Percentiles rank a stretch among this genome's conserved stretches.
phyloP scores from a whole-genome alignment of 176 grass and related monocot species.

The Musa troglodytarum region DNA sequence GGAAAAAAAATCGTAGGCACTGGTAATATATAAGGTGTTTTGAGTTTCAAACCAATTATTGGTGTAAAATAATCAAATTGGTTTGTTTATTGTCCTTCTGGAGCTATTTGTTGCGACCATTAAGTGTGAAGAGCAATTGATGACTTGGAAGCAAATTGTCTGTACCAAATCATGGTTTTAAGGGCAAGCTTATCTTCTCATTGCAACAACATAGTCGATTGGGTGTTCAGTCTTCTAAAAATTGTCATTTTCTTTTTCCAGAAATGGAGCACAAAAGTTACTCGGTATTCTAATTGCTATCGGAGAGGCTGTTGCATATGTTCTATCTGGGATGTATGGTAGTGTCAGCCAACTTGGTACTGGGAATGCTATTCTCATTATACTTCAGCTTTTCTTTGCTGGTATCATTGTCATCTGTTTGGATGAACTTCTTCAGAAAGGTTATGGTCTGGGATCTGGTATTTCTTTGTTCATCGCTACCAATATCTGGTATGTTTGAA shows the following conservation, averaged over 20 bases:
- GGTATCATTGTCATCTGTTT: conserved; percentile 94
- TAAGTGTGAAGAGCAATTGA: background rate
- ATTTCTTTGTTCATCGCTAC: conserved; percentile 97
- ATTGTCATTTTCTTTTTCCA: conserved; percentile 24
- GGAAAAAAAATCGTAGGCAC: no score
- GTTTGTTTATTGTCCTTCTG: no score
- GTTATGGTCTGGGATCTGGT: conserved; percentile 94
- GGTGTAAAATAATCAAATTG: no score
- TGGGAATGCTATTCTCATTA: conserved; percentile 94
- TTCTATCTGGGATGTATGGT: conserved; percentile 91
- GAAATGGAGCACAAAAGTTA: conserved; percentile 85
- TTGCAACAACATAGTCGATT: background rate
- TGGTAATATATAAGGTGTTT: no score
- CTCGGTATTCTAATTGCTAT: conserved; percentile 85
- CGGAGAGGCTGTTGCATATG: conserved; percentile 91
- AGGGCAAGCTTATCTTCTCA: background rate
- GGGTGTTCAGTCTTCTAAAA: background rate
- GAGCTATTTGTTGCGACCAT: background rate
- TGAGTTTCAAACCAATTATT: no score
- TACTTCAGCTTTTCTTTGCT: conserved; percentile 97
- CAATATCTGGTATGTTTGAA: conserved; percentile 73
- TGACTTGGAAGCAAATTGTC: background rate
- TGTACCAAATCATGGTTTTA: background rate
- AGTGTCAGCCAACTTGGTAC: conserved; percentile 80
- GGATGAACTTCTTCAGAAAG: conserved; percentile 97